Evolutionary conservation across 805 yeast species (phyloP), one percentile per base, ranked within the genome.

Genomic region (Sugiyamaella floridensis): DNA sequence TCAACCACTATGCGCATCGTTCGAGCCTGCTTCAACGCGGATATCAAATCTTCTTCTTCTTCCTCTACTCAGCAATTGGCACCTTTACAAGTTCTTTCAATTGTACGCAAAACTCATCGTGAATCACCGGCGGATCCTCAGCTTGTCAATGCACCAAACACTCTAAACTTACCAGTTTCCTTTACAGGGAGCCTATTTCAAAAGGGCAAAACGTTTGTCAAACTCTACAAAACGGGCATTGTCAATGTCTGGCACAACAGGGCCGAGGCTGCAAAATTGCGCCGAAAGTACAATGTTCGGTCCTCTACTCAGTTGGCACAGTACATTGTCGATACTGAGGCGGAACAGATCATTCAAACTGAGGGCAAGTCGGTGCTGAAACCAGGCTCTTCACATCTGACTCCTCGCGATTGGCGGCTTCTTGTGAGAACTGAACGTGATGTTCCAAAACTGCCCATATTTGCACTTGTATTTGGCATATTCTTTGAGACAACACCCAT

Each of bases 401-500:
- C 71, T 1, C 57, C 89, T 41, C 60, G 70, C 1, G 75, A 82
- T 40, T 80, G 69, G 56, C 82, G 80, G 61, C 62, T 76, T 8
- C 63, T 82, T 50, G 63, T 74, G 9, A 69, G 89, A 16, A 76
- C 83, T 1, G 71, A 71, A 4, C 62, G 62, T 1, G 86, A 83
- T 60, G 67, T 77, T 47, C 54, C 60, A 29, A 81, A 79, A 61
- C 67, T 83, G 26, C 88, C 88, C 3, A 28, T 74, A n/a, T 83
- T 83, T 69, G 84, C 76, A 0, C 59, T 78, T 1, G 59, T 82
- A 0, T 76, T 81, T 54, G 65, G 76, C n/a, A 59, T 81, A 0
- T 76, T 80, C 55, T 79, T 80, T 62, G 89, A 83, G 59, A 57
- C 71, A 47, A 80, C 86, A 0, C 79, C 86, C 1, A 46, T 78